Percentiles rank a stretch among this genome's conserved stretches.
Conservation (phyloP, 2,329 filamentous ascomycete species). For the Fusarium vanettenii region DNA sequence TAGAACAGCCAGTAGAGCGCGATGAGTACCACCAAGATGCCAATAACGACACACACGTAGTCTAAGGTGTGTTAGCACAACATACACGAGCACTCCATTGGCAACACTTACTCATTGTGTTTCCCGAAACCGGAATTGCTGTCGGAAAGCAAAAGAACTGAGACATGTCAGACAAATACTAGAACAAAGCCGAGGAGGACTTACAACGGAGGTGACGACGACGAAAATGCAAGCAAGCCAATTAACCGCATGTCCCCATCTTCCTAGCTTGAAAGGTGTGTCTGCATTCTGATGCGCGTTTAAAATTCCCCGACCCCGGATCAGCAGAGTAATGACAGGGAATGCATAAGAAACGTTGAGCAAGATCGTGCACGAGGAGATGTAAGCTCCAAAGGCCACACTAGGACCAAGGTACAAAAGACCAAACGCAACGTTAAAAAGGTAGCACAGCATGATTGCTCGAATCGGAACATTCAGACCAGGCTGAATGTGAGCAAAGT, state of each 20-base stretch:
- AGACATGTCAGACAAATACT: not conserved
- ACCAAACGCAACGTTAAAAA: slow-evolving; percentile 23
- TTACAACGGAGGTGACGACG: slow-evolving; percentile 13
- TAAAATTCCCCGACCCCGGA: slow-evolving; percentile 1
- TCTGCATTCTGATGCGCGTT: not conserved
- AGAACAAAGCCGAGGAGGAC: not conserved
- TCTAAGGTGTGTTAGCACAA: slow-evolving; percentile 31
- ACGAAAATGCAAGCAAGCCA: slow-evolving; percentile 17
- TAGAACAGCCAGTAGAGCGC: slow-evolving; percentile 18
- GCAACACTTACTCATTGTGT: slow-evolving; percentile 17
- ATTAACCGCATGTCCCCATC: slow-evolving; percentile 11
- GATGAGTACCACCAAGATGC: slow-evolving; percentile 41
- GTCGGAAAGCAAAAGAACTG: slow-evolving; percentile 30
- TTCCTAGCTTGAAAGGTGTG: slow-evolving; percentile 16
- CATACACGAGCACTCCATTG: too few species aligned
- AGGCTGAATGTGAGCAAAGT: slow-evolving; percentile 16
- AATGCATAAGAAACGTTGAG: slow-evolving; percentile 24
- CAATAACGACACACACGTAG: slow-evolving; percentile 50
- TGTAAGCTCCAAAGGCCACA: slow-evolving; percentile 24
- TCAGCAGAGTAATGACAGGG: slow-evolving; percentile 11
- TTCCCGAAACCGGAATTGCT: slow-evolving; percentile 15
- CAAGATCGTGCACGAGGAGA: slow-evolving; percentile 24
- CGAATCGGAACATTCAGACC: slow-evolving; percentile 9
- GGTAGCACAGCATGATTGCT: slow-evolving; percentile 3
- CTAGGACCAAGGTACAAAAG: slow-evolving; percentile 17